Conservation (phyloP, 768 basidiomycete species). For the Suillus placidus region DNA sequence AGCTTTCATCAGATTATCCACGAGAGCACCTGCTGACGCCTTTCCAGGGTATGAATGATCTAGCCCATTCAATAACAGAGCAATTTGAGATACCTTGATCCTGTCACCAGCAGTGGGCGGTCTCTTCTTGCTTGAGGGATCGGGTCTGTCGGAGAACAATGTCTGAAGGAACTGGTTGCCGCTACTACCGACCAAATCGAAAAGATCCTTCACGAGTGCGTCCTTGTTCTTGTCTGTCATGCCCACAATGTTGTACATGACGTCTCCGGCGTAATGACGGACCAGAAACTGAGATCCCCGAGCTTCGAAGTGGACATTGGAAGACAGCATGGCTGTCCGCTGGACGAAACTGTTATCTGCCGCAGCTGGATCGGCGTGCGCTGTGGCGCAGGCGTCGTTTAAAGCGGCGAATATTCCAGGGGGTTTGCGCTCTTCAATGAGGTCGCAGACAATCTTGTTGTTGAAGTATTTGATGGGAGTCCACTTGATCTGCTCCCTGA, state of each 20-base stretch:
- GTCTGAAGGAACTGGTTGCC: conserved; percentile 84
- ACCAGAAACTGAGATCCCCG: conserved; percentile 95
- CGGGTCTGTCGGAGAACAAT: conserved; percentile 92
- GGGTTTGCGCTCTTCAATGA: conserved; percentile 95
- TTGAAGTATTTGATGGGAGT: conserved; percentile 99
- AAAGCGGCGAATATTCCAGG: conserved; percentile 97
- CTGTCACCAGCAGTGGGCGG: conserved; percentile 98
- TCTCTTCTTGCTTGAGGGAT: conserved; percentile 96
- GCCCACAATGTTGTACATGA: conserved; percentile 94
- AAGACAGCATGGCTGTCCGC: conserved; percentile 76
- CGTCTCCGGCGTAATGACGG: conserved; percentile 97
- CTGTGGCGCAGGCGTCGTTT: conserved; percentile 98
- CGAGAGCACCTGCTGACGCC: conserved; percentile 93
- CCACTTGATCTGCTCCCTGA: conserved; percentile 98
- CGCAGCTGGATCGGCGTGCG: conserved; percentile 94
- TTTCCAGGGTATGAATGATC: conserved; percentile 29
- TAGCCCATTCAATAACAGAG: not conserved
- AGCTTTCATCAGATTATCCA: conserved; percentile 96
- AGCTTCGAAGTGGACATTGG: conserved; percentile 92
- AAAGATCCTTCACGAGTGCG: conserved; percentile 88
- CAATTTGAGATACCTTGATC: conserved; percentile 70
- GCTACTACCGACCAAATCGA: conserved; percentile 84
- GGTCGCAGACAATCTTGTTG: conserved; percentile 96
- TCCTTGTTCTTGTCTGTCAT: conserved; percentile 99
- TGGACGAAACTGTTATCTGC: conserved; percentile 98